Evolutionary conservation across 768 basidiomycete genomes (phyloP), one percentile per base, ranked within the genome.

Genomic region (Hydnum rufescens): DNA sequence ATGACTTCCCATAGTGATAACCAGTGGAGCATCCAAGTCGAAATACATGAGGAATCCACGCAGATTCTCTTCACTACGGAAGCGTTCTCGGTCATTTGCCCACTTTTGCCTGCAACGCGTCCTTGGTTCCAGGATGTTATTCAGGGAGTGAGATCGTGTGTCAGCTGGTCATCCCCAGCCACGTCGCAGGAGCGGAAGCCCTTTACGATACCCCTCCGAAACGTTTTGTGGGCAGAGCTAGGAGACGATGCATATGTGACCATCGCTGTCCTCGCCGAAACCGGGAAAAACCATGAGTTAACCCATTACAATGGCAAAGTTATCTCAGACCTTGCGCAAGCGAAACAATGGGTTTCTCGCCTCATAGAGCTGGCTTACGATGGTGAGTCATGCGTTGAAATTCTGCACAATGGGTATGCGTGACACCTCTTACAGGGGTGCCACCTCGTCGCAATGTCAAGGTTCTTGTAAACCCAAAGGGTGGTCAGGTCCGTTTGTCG

Each of bases 381-480:
- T 59, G 79, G 86, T 78, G 54, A 49, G 66, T 55, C 16, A 51
- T 29, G 31, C 5, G 47, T 36, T 36, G 29, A 44, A n/a, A 26
- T 5, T 28, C 31, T 26, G 34, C n/a, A 32, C 51, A 34, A 18
- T 32, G 32, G 28, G 42, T 55, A n/a, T n/a, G n/a, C n/a, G n/a
- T n/a, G 28, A 54, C 4, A 3, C 26, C 8, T 19, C 4, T 19
- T 39, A 26, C 60, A 71, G 82, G 74, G 39, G 63, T 74, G n/a
- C 72, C 72, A 58, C 75, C 71, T 22, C 62, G 68, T 49, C 71
- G 78, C 44, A 66, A 68, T 19, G 60, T 92, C 29, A 75, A 77
- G 56, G 71, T 89, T 4, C 61, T 92, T 42, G 70, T 92, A 34
- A 92, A 90, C 62, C 88, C 88, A 5, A 65, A 71, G 52, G 78